Evolutionary conservation across 345 rosid species (phyloP).

Genomic region (Iberis pinnata): DNA sequence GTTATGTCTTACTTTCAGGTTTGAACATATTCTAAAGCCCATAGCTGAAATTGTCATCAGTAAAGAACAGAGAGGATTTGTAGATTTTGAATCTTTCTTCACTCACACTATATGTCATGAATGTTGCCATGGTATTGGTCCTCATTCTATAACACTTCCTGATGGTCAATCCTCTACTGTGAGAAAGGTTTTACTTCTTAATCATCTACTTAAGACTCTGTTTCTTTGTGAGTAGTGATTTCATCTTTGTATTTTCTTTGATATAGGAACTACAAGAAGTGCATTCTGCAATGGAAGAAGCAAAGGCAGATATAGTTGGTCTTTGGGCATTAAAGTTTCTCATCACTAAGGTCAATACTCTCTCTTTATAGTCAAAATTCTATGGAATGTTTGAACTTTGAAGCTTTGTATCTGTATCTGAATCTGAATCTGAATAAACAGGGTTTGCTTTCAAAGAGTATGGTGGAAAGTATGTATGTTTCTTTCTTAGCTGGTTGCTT

Average conservation of each 20-base stretch:
- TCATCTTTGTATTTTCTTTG: constrained; percentile 13
- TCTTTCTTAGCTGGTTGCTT: constrained; percentile 93
- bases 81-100: constrained; percentile 94
- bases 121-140: constrained; percentile 95
- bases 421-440: constrained; percentile 24
- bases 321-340: constrained; percentile 90
- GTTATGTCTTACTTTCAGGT: constrained; percentile 40
- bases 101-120: constrained; percentile 93
- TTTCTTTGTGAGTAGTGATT: neutral
- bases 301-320: constrained; percentile 95
- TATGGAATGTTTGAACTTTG: neutral
- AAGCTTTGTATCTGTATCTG: neutral
- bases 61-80: constrained; percentile 61
- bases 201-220: neutral
- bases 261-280: constrained; percentile 85
- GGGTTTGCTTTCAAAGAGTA: constrained; percentile 57
- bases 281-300: constrained; percentile 88
- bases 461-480: constrained; percentile 70
- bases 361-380: neutral
- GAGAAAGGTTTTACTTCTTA: constrained; percentile 56
- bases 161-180: constrained; percentile 76
- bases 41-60: constrained; percentile 62
- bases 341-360: constrained; percentile 48
- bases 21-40: constrained; percentile 77
- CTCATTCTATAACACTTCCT: constrained; percentile 86